phyloP scores from a whole-genome alignment of 345 rosid genomes.

The Syzygium oleosum region DNA sequence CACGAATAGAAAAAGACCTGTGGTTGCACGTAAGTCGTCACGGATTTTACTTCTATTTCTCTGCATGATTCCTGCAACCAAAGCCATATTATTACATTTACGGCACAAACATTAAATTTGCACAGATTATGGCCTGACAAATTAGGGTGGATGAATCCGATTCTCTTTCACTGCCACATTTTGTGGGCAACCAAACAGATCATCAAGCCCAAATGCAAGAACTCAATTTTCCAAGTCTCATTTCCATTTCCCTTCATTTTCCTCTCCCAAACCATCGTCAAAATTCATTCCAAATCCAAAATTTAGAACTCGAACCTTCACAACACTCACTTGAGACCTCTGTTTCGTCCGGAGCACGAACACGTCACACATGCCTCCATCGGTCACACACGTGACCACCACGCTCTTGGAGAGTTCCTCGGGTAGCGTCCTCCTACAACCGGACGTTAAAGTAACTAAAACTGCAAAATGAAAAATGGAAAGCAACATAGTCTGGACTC shows the following conservation, averaged over 20 bases:
- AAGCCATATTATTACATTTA: neutral
- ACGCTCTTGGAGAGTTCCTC: too few relatives aligned
- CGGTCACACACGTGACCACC: conserved; percentile 60
- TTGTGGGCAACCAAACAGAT: conserved; percentile 10
- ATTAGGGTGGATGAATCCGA: too few relatives aligned
- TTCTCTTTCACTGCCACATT: neutral
- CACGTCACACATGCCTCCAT: conserved; percentile 69
- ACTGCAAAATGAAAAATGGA: neutral
- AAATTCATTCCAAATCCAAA: neutral
- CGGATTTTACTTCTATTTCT: conserved; percentile 47
- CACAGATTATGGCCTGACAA: neutral
- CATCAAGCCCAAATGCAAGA: neutral
- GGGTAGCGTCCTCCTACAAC: too few relatives aligned
- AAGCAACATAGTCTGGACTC: neutral
- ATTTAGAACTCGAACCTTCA: too few relatives aligned
- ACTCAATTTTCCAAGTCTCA: neutral
- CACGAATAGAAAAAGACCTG: conserved; percentile 47
- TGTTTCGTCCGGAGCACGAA: conserved; percentile 86
- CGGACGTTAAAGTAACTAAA: too few relatives aligned
- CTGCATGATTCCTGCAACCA: conserved; percentile 66
- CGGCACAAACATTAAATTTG: neutral
- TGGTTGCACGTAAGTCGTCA: conserved; percentile 59
- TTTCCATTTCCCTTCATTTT: too few relatives aligned
- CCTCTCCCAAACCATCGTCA: neutral
- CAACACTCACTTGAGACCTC: conserved; percentile 56